Conservation (phyloP, 192 early-diverging fungal genomes). For the Coemansia furcata region DNA sequence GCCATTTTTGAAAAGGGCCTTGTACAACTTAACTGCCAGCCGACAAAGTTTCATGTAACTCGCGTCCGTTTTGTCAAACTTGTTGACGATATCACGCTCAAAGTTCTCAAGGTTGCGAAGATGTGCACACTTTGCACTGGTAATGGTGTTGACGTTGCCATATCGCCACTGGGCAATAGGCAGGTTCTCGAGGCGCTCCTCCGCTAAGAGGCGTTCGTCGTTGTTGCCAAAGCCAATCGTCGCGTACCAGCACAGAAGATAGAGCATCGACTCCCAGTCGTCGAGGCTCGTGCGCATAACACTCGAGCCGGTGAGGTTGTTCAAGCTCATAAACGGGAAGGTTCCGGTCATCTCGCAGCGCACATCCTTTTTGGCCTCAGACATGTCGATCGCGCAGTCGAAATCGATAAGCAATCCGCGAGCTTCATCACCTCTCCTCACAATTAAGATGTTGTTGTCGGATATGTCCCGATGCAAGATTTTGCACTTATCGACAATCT, state of each 20-base stretch:
- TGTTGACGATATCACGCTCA: neutral
- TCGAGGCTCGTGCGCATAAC: constrained; percentile 1
- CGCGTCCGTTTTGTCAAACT: neutral
- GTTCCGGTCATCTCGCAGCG: constrained; percentile 2
- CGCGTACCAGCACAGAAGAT: neutral
- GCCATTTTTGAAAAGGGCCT: neutral
- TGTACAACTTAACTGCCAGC: too few species aligned
- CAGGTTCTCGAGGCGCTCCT: neutral
- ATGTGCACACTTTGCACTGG: neutral
- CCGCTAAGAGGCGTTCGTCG: neutral
- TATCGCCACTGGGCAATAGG: neutral
- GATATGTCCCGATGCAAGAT: constrained; percentile 37
- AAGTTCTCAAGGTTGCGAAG: neutral
- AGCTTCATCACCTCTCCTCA: neutral
- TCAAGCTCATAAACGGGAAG: constrained; percentile 23
- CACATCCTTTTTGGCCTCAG: neutral
- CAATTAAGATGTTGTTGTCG: constrained; percentile 18
- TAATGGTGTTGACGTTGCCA: neutral
- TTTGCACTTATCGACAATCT: constrained; percentile 1
- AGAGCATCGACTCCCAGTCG: constrained; percentile 16
- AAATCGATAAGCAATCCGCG: constrained; percentile 28
- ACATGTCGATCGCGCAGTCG: constrained; percentile 10
- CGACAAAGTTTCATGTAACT: too few species aligned
- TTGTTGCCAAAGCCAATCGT: neutral
- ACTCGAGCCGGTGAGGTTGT: neutral